These are phyloP conservation scores for Begonia loranthoides DNA, from an alignment of 306 rosid genomes.

Conservation along the genomic window DNA sequence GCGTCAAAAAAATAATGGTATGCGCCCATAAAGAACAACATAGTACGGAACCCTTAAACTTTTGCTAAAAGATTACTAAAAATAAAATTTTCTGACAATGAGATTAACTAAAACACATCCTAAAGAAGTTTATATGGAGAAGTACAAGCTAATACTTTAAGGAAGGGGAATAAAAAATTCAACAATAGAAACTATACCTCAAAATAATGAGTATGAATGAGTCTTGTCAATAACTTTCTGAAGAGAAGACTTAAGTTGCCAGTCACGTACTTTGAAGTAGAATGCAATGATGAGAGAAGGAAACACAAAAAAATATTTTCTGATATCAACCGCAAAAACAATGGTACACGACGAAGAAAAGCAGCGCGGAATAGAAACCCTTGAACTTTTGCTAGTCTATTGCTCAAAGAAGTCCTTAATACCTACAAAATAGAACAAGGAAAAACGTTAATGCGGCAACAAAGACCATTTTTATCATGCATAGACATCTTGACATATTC, in stretches of 20 bases:
- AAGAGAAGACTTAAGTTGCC: constrained; percentile 89
- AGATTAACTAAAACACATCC: too few relatives aligned
- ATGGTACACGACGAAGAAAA: constrained; percentile 89
- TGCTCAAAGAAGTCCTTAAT: constrained; percentile 84
- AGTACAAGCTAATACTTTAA: neutral
- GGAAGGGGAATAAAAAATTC: too few relatives aligned
- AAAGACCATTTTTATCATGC: too few relatives aligned
- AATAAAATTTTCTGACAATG: too few relatives aligned
- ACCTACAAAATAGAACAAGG: constrained; percentile 37
- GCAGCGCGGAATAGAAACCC: constrained; percentile 99
- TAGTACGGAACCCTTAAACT: too few relatives aligned
- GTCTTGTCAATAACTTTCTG: constrained; percentile 83
- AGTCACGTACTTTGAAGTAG: constrained; percentile 79
- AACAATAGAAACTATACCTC: constrained; percentile 24
- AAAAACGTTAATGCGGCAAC: constrained; percentile 1
- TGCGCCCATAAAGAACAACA: too few relatives aligned
- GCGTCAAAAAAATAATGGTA: too few relatives aligned
- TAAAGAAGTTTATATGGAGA: neutral
- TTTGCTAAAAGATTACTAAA: too few relatives aligned
- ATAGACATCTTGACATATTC: too few relatives aligned
- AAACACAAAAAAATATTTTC: constrained; percentile 87
- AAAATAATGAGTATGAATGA: constrained; percentile 87
- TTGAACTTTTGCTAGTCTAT: constrained; percentile 99
- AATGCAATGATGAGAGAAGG: constrained; percentile 73
- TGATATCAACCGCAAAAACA: constrained; percentile 71